Base-by-base conservation (phyloP, 2,329 filamentous ascomycete species). In the Teratosphaeria destructans region DNA sequence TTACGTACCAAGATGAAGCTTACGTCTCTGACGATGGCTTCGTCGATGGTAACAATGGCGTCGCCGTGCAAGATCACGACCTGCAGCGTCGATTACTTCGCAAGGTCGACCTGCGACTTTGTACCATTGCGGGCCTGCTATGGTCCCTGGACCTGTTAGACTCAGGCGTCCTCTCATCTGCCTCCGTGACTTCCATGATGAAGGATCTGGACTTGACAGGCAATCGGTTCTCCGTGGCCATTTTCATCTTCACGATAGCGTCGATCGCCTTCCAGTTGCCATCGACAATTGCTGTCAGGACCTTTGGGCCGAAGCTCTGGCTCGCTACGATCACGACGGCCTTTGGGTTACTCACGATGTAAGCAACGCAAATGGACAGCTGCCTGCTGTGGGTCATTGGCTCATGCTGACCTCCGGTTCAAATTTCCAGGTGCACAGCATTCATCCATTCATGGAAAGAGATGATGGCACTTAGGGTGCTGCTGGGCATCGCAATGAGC, bases 171-270 rank as follows among this genome's bases (percentile, higher is more conserved):
- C 85, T 89, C 59, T 85, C 83, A 1, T 85, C 82, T 6, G 87
- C 86, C 0, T 84, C 85, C 1, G 86, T 89, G 10, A 89, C 86
- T 0, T 84, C 79, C 29, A 87, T 89, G 82, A 78, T 85, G 54
- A 68, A 74, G 11, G 86, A 89, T 67, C 76, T 89, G 52, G 79
- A 80, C 16, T 75, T 89, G 12, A 79, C 82, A 10, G 85, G 85
- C 26, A 83, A 85, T 63, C 78, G 85, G 47, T 89, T 86, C 65
- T 86, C 84, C 1, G 81, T 89, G 4, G 81, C 84, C 26, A 89
- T 90, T 60, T 86, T 89, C 74, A 87, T 89, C 69, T 88, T 89
- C 72, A 88, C 86, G 10, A 79, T 89, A 59, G 78, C 85, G 5
- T 84, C 81, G 66, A 85, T 89, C 49, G 79, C 80, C 10, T 88